phyloP scores from a whole-genome alignment of 768 basidiomycete genomes.

The Asterophora lycoperdoides region DNA sequence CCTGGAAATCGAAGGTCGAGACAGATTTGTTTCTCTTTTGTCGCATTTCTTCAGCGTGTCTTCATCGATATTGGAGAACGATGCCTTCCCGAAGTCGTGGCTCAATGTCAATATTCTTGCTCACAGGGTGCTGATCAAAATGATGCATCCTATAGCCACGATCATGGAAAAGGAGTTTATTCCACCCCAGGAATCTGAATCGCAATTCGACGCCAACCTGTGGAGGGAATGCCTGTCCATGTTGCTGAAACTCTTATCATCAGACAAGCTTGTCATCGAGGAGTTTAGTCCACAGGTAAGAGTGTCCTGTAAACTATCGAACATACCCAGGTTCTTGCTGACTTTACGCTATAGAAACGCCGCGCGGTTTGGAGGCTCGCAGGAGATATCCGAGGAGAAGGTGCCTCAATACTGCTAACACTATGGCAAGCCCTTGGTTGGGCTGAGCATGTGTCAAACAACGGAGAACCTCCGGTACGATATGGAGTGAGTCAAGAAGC shows the following conservation, averaged over 20 bases:
- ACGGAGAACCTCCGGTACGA: constrained; percentile 50
- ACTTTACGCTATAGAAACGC: constrained; percentile 60
- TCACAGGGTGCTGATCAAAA: constrained; percentile 83
- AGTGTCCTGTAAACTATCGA: constrained; percentile 4
- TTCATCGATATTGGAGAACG: constrained; percentile 75
- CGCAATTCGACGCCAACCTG: constrained; percentile 66
- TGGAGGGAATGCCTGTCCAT: constrained; percentile 83
- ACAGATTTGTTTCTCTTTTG: constrained; percentile 67
- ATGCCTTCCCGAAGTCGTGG: constrained; percentile 89
- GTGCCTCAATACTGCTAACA: constrained; percentile 70
- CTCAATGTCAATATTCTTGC: constrained; percentile 86
- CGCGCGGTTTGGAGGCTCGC: constrained; percentile 95
- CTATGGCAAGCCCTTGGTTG: constrained; percentile 87
- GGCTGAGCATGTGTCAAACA: constrained; percentile 54
- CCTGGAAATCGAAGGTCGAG: constrained; percentile 86
- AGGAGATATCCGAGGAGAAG: constrained; percentile 92
- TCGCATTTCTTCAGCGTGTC: constrained; percentile 79
- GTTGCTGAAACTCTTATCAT: constrained; percentile 80
- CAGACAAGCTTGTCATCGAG: constrained; percentile 89
- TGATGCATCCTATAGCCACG: constrained; percentile 77
- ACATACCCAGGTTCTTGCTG: not conserved
- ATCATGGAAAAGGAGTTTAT: constrained; percentile 81
- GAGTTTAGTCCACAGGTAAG: constrained; percentile 89
- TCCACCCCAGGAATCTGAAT: constrained; percentile 57
- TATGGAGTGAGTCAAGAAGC: constrained; percentile 55